Percentiles rank a stretch among this genome's conserved stretches.
These are phyloP conservation scores for Collybia sordida DNA, from an alignment of 768 basidiomycete genomes.

Conservation along the genomic window DNA sequence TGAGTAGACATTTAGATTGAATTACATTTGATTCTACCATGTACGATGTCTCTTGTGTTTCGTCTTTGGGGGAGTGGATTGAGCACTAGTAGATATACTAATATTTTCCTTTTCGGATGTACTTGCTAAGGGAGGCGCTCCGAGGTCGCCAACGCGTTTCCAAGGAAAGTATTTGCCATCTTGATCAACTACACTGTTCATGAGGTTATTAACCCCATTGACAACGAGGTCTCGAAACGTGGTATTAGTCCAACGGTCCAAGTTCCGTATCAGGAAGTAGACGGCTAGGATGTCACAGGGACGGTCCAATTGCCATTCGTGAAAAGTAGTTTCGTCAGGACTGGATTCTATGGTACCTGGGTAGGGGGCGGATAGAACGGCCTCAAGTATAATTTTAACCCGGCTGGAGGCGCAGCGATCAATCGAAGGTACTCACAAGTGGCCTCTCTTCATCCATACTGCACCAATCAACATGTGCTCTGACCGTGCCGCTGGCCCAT, in stretches of 20 bases:
- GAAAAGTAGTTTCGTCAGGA: constrained; percentile 27
- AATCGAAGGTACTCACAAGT: constrained; percentile 27
- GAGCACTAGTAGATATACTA: constrained; percentile 13
- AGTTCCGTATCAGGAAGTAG: constrained; percentile 50
- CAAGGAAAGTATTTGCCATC: constrained; percentile 41
- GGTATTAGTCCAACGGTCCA: constrained; percentile 51
- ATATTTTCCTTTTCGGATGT: constrained; percentile 33
- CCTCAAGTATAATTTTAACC: constrained; percentile 25
- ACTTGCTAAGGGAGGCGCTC: constrained; percentile 11
- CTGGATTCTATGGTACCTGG: constrained; percentile 9
- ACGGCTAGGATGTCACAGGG: constrained; percentile 47
- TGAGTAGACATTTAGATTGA: too few species aligned
- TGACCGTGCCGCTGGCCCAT: constrained; percentile 51
- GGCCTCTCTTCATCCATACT: constrained; percentile 25
- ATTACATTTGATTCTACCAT: neutral
- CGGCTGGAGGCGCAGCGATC: neutral
- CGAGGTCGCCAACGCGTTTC: constrained; percentile 42
- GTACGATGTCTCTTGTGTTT: constrained; percentile 8
- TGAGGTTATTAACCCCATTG: constrained; percentile 35
- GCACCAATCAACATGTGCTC: constrained; percentile 60
- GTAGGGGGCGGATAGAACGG: constrained; percentile 51
- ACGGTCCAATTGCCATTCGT: constrained; percentile 48
- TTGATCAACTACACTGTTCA: constrained; percentile 30
- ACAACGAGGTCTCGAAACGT: constrained; percentile 40
- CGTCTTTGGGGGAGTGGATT: constrained; percentile 14